Evolutionary conservation across 169 alveolate species (phyloP).

Genomic region (Cyclospora cayetanensis): DNA sequence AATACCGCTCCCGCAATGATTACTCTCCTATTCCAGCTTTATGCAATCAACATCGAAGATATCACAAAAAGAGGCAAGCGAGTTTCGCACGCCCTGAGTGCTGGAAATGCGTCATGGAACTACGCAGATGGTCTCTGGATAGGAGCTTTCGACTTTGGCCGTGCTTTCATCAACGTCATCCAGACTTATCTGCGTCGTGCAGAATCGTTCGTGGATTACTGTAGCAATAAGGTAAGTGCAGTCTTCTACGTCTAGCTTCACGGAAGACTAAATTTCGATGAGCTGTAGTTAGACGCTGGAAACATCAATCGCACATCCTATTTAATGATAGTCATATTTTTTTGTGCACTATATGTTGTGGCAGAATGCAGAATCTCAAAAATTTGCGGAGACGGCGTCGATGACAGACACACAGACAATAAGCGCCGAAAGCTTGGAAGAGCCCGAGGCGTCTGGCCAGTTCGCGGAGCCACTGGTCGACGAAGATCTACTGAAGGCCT

Average conservation of each 20-base stretch:
- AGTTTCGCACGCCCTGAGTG: slow-evolving; percentile 45
- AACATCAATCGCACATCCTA: too few species aligned
- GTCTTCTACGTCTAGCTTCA: too few species aligned
- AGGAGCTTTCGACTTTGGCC: slow-evolving; percentile 63
- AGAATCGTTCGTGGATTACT: slow-evolving; percentile 39
- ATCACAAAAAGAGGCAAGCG: slow-evolving; percentile 49
- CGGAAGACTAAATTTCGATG: too few species aligned
- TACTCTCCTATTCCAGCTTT: slow-evolving; percentile 65
- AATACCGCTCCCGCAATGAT: slow-evolving; percentile 58
- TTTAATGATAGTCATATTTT: too few species aligned
- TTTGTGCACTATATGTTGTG: too few species aligned
- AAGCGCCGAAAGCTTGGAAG: background rate
- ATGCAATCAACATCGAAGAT: slow-evolving; percentile 49
- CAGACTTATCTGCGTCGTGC: background rate
- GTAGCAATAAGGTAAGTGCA: slow-evolving; percentile 17
- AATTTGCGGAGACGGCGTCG: too few species aligned
- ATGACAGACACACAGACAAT: too few species aligned
- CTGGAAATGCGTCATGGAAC: slow-evolving; percentile 67
- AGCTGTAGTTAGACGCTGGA: too few species aligned
- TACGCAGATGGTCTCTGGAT: slow-evolving; percentile 64
- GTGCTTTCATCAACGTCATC: slow-evolving; percentile 21
- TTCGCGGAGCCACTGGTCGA: background rate
- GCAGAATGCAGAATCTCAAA: too few species aligned
- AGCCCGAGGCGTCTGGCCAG: background rate
- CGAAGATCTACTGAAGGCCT: slow-evolving; percentile 3